Evolutionary conservation across 352 stramenopile species (phyloP).

Genomic region (Phytophthora pini): DNA sequence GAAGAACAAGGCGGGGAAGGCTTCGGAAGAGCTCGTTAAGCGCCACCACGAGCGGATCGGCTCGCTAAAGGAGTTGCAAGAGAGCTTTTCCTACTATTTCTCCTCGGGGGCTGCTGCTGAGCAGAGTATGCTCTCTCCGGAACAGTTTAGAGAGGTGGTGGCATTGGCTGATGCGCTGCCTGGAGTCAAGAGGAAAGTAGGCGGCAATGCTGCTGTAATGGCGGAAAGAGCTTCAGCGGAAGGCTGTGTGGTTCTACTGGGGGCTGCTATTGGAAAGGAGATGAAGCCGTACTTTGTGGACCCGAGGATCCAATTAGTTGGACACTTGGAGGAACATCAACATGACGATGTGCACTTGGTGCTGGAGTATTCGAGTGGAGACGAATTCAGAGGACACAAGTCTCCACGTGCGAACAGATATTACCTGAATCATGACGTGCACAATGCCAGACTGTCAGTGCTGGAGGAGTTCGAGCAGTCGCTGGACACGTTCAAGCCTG

Average conservation of each 20-base stretch:
- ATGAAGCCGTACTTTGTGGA: constrained; percentile 77
- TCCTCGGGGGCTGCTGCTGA: constrained; percentile 77
- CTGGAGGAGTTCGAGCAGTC: constrained; percentile 78
- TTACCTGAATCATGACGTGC: constrained; percentile 88
- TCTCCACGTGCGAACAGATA: constrained; percentile 84
- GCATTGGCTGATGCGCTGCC: constrained; percentile 64
- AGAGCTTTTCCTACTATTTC: constrained; percentile 90
- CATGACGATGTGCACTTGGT: constrained; percentile 85
- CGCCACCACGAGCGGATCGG: constrained; percentile 81
- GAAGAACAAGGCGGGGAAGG: constrained; percentile 23
- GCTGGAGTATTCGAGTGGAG: constrained; percentile 76
- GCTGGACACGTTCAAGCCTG: constrained; percentile 62
- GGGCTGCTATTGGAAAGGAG: constrained; percentile 76
- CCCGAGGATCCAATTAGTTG: constrained; percentile 68
- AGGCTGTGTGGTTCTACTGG: constrained; percentile 73
- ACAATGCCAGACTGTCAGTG: constrained; percentile 82
- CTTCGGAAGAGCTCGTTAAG: constrained; percentile 33
- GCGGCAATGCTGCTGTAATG: constrained; percentile 85
- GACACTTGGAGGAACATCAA: constrained; percentile 58
- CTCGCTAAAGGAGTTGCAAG: constrained; percentile 64
- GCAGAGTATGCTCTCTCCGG: constrained; percentile 81
- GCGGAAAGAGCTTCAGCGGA: constrained; percentile 73
- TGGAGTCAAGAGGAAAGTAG: constrained; percentile 70
- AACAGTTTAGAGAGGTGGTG: constrained; percentile 81
- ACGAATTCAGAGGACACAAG: constrained; percentile 62